Evolutionary conservation across 1,284 basidiomycete genomes (phyloP).

Genomic region (Moesziomyces parantarcticus): DNA sequence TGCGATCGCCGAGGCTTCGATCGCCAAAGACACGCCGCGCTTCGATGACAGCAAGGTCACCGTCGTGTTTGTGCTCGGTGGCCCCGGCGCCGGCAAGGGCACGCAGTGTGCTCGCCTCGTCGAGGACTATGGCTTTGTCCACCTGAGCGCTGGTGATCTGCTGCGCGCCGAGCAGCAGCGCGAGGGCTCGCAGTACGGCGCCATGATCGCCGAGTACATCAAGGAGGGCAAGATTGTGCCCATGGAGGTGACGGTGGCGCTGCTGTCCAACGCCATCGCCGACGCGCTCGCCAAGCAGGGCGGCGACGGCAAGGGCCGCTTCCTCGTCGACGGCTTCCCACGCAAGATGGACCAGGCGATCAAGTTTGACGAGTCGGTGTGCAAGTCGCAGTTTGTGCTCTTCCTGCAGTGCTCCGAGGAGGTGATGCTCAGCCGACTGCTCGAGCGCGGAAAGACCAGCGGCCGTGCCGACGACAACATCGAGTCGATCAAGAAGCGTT

Average conservation of each 20-base stretch:
- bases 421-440: conserved; percentile 84
- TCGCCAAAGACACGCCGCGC: conserved; percentile 60
- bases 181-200: conserved; percentile 84
- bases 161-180: conserved; percentile 92
- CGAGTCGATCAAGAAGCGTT: conserved; percentile 96
- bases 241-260: conserved; percentile 94
- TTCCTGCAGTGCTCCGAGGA: conserved; percentile 91
- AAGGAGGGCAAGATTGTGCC: conserved; percentile 94
- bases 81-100: conserved; percentile 97
- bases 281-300: conserved; percentile 71
- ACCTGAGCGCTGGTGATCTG: conserved; percentile 96
- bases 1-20: background rate
- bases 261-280: conserved; percentile 92
- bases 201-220: conserved; percentile 89
- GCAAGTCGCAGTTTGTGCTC: conserved; percentile 80
- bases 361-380: conserved; percentile 88
- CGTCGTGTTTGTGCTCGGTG: conserved; percentile 95
- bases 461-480: conserved; percentile 95
- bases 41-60: conserved; percentile 83
- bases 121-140: conserved; percentile 87
- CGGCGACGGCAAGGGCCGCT: conserved; percentile 78
- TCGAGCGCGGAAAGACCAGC: conserved; percentile 91
- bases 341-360: conserved; percentile 98
- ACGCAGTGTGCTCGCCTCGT: conserved; percentile 92
- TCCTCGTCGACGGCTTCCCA: conserved; percentile 97